Evolutionary conservation across 2,329 filamentous ascomycete genomes (phyloP).

Genomic region (Talaromyces marneffei): DNA sequence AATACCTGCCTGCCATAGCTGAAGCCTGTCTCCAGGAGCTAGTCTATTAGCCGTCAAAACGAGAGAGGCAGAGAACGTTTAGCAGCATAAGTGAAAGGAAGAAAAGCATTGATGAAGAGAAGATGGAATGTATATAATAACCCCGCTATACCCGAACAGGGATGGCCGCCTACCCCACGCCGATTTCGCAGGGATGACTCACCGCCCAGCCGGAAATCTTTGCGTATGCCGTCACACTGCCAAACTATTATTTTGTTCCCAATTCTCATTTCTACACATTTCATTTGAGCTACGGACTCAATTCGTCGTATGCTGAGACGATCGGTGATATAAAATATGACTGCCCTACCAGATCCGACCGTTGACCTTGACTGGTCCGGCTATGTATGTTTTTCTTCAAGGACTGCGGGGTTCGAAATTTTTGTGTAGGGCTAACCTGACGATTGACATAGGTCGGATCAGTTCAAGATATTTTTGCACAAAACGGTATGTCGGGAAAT

Average conservation of each 20-base stretch:
- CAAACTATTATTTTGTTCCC: neutral
- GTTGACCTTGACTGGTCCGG: slow-evolving; percentile 42
- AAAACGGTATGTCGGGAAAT: slow-evolving; percentile 34
- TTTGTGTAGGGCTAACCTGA: neutral
- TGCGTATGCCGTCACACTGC: slow-evolving; percentile 4
- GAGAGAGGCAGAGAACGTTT: neutral
- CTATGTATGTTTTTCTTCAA: slow-evolving; percentile 25
- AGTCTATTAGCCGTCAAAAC: neutral
- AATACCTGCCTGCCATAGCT: neutral
- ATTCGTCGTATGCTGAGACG: neutral
- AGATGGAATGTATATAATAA: neutral
- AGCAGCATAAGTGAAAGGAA: neutral
- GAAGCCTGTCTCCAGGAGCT: neutral
- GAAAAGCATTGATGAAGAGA: neutral
- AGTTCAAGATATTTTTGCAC: slow-evolving; percentile 41
- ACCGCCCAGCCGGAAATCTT: slow-evolving; percentile 12
- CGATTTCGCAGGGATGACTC: slow-evolving; percentile 15
- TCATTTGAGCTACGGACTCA: neutral
- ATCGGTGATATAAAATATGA: neutral
- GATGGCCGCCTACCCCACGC: slow-evolving; percentile 9
- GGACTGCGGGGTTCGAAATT: neutral
- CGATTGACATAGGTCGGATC: slow-evolving; percentile 23
- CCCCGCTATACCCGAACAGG: neutral
- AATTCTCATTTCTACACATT: neutral
- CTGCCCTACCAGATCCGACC: slow-evolving; percentile 35